These are phyloP conservation scores for Emmonsiellopsis sp. DNA, from an alignment of 2,329 filamentous ascomycete species.

Conservation along the genomic window DNA sequence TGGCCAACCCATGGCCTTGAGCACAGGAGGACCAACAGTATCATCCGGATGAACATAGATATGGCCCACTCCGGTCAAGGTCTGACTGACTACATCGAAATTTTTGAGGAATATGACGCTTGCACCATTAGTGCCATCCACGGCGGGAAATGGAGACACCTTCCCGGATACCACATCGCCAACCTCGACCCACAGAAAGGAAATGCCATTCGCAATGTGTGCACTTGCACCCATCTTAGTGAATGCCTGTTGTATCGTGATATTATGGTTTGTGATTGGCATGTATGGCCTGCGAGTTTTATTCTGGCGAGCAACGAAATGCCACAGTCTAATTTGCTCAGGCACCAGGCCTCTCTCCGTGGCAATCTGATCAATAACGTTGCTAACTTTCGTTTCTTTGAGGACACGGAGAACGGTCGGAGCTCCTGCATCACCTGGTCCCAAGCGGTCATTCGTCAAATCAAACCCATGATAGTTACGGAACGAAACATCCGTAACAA, in stretches of 20 bases:
- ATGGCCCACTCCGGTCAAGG: neutral
- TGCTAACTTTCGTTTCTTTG: neutral
- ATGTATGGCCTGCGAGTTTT: neutral
- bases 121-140: neutral
- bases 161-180: neutral
- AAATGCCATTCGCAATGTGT: neutral
- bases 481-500: neutral
- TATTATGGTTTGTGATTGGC: neutral
- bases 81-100: constrained; percentile 2
- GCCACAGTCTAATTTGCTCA: neutral
- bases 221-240: neutral
- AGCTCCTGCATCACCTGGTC: neutral
- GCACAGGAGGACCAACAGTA: neutral
- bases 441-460: neutral
- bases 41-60: neutral
- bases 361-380: neutral
- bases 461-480: neutral
- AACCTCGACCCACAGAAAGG: neutral
- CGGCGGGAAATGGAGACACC: neutral
- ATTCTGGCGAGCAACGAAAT: neutral
- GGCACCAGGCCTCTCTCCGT: neutral
- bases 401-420: neutral
- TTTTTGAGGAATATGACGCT: constrained; percentile 3
- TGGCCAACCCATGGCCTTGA: neutral
- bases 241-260: neutral